These are phyloP conservation scores for Lactifluus hygrophoroides DNA, from an alignment of 768 basidiomycete species.

Conservation along the genomic window DNA sequence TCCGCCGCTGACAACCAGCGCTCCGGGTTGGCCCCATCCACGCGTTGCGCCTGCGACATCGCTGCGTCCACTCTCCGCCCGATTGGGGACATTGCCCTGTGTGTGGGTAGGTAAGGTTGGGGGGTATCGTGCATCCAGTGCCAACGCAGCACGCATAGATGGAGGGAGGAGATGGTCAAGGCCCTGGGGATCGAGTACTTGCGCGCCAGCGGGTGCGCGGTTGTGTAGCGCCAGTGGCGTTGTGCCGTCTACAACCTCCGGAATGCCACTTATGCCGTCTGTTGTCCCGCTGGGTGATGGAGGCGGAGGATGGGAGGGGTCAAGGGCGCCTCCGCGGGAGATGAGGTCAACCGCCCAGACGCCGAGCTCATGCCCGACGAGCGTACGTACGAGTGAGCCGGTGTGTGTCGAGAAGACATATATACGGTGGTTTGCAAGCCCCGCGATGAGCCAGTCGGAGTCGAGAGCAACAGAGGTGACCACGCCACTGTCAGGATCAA, in stretches of 20 bases:
- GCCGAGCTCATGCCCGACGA: constrained; percentile 80
- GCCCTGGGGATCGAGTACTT: constrained; percentile 7
- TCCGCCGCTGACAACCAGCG: constrained; percentile 84
- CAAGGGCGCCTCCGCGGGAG: constrained; percentile 44
- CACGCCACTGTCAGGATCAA: constrained; percentile 45
- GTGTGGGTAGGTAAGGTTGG: not conserved
- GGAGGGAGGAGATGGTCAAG: constrained; percentile 29
- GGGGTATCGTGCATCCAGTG: constrained; percentile 28
- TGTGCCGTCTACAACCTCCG: constrained; percentile 11
- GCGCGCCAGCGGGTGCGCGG: constrained; percentile 13
- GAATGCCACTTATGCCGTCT: not conserved
- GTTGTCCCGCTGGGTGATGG: not conserved
- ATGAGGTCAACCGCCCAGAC: constrained; percentile 89
- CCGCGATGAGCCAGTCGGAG: constrained; percentile 76
- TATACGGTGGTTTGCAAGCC: constrained; percentile 77
- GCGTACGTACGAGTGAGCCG: constrained; percentile 66
- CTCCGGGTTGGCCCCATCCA: constrained; percentile 84
- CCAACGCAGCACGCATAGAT: constrained; percentile 42
- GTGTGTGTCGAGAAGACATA: constrained; percentile 77
- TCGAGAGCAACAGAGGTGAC: constrained; percentile 87
- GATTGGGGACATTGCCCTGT: not conserved
- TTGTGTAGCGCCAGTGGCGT: constrained; percentile 11
- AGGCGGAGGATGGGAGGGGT: constrained; percentile 11
- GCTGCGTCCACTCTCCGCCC: constrained; percentile 25
- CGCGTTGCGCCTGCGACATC: constrained; percentile 56